These are phyloP conservation scores for Septoria linicola DNA, from an alignment of 2,329 filamentous ascomycete species.

Conservation along the genomic window DNA sequence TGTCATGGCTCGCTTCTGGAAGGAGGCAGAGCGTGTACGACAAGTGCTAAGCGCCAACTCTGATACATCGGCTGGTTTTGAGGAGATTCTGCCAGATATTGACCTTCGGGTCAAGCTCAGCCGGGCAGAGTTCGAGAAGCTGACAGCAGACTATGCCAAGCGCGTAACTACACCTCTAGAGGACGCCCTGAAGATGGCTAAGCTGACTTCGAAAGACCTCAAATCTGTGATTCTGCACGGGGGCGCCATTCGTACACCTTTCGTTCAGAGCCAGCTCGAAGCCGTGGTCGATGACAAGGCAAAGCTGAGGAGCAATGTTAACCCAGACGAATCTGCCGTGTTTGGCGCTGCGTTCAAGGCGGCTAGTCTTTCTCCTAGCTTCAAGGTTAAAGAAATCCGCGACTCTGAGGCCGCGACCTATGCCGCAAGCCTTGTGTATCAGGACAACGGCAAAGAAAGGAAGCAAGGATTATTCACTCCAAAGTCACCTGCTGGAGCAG, in stretches of 20 bases:
- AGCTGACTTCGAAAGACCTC: slow-evolving; percentile 71
- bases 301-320: slow-evolving; percentile 90
- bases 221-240: slow-evolving; percentile 93
- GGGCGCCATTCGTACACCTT: slow-evolving; percentile 84
- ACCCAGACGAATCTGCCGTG: slow-evolving; percentile 93
- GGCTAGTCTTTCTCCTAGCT: slow-evolving; percentile 86
- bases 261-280: slow-evolving; percentile 88
- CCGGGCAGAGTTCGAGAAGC: slow-evolving; percentile 75
- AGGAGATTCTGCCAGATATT: slow-evolving; percentile 85
- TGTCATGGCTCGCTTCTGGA: slow-evolving; percentile 84
- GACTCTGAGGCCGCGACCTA: slow-evolving; percentile 75
- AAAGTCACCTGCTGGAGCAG: slow-evolving; percentile 66
- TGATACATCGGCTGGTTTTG: slow-evolving; percentile 76
- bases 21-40: slow-evolving; percentile 82
- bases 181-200: slow-evolving; percentile 70
- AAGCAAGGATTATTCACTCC: slow-evolving; percentile 82
- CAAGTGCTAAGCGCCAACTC: slow-evolving; percentile 92
- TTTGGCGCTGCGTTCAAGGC: slow-evolving; percentile 95
- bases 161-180: slow-evolving; percentile 69
- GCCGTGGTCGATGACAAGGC: slow-evolving; percentile 66
- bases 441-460: slow-evolving; percentile 60
- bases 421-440: slow-evolving; percentile 73
- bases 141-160: slow-evolving; percentile 66
- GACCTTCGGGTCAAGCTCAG: slow-evolving; percentile 91
- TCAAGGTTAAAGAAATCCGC: slow-evolving; percentile 96